Base-by-base conservation (phyloP, 2,329 filamentous ascomycete genomes). In the Hypoxylon sp. region DNA sequence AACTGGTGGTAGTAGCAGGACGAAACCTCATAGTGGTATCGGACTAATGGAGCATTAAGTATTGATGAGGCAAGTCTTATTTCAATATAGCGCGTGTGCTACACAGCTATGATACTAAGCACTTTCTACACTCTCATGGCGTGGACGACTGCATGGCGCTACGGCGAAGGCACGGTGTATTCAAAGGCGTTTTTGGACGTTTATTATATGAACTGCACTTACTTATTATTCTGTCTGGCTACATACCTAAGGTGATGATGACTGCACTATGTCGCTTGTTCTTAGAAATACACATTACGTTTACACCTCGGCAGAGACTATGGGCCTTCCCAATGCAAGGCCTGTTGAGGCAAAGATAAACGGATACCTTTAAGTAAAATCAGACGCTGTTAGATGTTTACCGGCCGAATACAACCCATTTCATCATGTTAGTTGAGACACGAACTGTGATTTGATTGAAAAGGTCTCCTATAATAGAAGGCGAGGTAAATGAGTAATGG, bases 11-110 rank as follows among this genome's bases (percentile, higher is more conserved):
- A 55, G 70, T 7, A 70, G 61, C 21, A 59, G 61, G 21, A 58
- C 48, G 15, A 71, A 57, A 54, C 35, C 73, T 4, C 67, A 67
- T 27, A 70, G 70, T 39, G 75, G 75, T 6, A 77, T 77, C n/a
- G 73, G 73, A 10, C 72, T 77, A 10, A 77, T 77, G 76, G 73
- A 76, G n/a, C 62, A 77, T 69, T 76, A 63, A 44, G 17, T 46
- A 72, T 58, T 65, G 10, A 61, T 6, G 29, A 37, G 21, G 7
- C 15, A 24, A 57, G 7, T 8, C 24, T 32, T 27, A 10, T 6
- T 21, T 13, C 29, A 61, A 62, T 7, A 10, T 27, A 55, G 27
- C 39, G 50, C 32, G 52, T 32, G n/a, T 32, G 29, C 13, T 57
- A 47, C 42, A 35, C 21, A 32, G 46, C 11, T 48, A 48, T 19